Evolutionary conservation across 2,329 filamentous ascomycete genomes (phyloP), one percentile per base, ranked within the genome.

Genomic region (Gaeumannomyces sp.): DNA sequence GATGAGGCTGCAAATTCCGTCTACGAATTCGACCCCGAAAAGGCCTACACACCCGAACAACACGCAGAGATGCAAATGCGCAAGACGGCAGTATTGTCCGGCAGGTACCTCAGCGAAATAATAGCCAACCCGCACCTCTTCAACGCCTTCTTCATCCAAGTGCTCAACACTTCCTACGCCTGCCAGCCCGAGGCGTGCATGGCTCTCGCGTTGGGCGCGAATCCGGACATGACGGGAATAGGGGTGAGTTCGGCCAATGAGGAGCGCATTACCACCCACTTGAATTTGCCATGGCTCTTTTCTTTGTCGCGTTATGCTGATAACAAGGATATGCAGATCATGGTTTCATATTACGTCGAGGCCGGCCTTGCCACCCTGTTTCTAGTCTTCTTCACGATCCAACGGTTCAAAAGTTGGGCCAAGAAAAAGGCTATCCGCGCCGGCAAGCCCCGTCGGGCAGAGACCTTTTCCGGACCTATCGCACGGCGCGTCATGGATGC

Each of bases 401-500:
- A 64, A 66, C 65, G 66, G 29, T 60, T 64, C 8, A 65, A 45
- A 28, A 64, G 50, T 11, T 65, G 31, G 27, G 19, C 25, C 13
- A 33, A 35, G 25, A 45, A 27, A 31, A 22, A 35, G 25, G 35
- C 16, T 22, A 31, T 58, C 31, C 33, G 38, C 8, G 29, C 38
- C 58, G 56, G 60, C 33, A 53, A 50, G 13, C 57, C 31, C 27
- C 14, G 5, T 38, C 53, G 65, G 19, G 56, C 59, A 2, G 28
- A 25, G 8, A 53, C 31, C 19, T 64, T 4, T 31, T 45, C 6
- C 22, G 11, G 27, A 61, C n/a, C 57, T 3, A 50, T 63, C 7
- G n/a, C 45, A 27, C 64, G 66, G 31, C 69, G 73, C 3, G 66
- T 71, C 27, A 66, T 73, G 27, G 71, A 73, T 64, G 68, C 70